Conservation (phyloP, 2,329 filamentous ascomycete genomes). For the Diaporthe eres region DNA sequence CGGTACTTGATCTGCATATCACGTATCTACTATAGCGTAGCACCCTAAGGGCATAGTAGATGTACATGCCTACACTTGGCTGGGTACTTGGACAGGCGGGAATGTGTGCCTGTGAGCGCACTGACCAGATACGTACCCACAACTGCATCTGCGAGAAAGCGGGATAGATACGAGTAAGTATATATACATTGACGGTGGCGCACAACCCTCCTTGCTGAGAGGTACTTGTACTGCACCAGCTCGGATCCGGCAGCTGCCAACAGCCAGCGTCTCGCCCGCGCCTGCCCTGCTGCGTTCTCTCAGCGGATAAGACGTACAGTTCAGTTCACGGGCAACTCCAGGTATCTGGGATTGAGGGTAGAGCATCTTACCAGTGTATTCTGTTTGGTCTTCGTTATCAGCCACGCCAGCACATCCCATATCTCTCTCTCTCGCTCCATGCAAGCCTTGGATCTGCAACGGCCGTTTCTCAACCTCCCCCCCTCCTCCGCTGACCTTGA, state of each 20-base stretch:
- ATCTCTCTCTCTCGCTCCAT: not conserved
- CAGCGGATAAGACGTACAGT: not conserved
- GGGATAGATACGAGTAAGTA: not conserved
- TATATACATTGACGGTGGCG: not conserved
- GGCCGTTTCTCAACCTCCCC: not conserved
- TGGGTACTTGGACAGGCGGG: not conserved
- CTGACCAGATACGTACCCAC: not conserved
- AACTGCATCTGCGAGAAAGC: not conserved
- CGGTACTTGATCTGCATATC: not conserved
- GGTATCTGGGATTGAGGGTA: not conserved
- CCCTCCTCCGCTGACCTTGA: not conserved
- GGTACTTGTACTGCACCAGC: not conserved
- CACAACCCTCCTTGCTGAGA: fast-evolving
- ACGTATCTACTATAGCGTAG: not conserved
- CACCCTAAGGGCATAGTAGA: not conserved
- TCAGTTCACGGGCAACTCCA: not conserved
- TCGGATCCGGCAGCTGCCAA: slow-evolving; percentile 12
- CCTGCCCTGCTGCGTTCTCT: not conserved
- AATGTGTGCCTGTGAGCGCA: not conserved
- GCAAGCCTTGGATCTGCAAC: too few species aligned
- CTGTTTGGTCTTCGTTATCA: not conserved
- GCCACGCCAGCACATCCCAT: not conserved
- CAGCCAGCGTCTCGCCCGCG: not conserved
- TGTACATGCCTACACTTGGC: not conserved
- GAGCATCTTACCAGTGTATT: not conserved